These are phyloP conservation scores for Intubia oerlemansii DNA, from an alignment of 2,329 filamentous ascomycete genomes.

Conservation along the genomic window DNA sequence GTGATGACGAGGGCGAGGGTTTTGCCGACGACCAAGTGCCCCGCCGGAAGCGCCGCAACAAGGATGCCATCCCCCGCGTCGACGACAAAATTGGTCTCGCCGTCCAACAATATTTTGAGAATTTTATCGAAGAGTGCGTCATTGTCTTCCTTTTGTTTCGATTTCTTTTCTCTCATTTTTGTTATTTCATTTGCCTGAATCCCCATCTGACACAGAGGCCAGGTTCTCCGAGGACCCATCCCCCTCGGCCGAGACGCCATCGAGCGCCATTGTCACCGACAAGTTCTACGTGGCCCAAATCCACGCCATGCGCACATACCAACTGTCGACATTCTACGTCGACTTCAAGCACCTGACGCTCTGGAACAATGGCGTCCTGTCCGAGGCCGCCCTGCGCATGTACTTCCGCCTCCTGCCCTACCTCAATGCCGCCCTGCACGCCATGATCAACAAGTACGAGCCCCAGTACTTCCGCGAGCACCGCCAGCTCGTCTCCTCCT, in stretches of 20 bases:
- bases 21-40: slow-evolving; percentile 45
- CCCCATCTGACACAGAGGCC: not conserved
- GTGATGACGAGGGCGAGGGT: slow-evolving; percentile 39
- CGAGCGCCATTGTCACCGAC: slow-evolving; percentile 48
- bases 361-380: slow-evolving; percentile 59
- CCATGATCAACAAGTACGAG: slow-evolving; percentile 85
- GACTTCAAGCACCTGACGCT: slow-evolving; percentile 69
- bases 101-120: slow-evolving; percentile 56
- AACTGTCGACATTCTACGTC: slow-evolving; percentile 69
- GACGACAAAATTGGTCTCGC: slow-evolving; percentile 57
- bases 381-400: slow-evolving; percentile 67
- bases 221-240: slow-evolving; percentile 49
- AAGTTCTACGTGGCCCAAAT: slow-evolving; percentile 77
- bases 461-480: slow-evolving; percentile 87
- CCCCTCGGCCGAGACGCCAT: slow-evolving; percentile 38
- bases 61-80: slow-evolving; percentile 41
- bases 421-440: slow-evolving; percentile 71
- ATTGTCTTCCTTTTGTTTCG: no score
- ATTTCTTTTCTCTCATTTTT: slow-evolving; percentile 1
- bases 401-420: slow-evolving; percentile 95
- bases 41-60: slow-evolving; percentile 23
- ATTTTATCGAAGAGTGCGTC: slow-evolving; percentile 54
- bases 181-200: no score
- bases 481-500: slow-evolving; percentile 49
- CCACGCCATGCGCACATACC: slow-evolving; percentile 49